phyloP scores from a whole-genome alignment of 768 basidiomycete species.

The Dacryopinax primogenitus region DNA sequence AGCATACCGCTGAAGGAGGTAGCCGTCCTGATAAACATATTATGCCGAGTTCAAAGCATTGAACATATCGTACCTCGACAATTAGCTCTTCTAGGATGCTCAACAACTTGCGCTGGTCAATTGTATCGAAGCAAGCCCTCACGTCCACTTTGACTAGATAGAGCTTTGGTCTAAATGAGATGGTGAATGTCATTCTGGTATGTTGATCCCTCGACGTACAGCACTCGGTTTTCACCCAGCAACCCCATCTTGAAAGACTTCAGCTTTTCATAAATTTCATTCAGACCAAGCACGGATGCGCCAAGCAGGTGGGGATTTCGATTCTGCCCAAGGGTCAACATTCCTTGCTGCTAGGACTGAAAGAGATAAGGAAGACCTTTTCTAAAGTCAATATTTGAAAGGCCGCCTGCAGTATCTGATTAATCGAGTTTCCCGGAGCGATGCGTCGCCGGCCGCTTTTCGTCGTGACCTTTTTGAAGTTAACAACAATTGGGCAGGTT shows the following conservation, averaged over 20 bases:
- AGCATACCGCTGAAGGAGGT: conserved; percentile 57
- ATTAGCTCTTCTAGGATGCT: conserved; percentile 61
- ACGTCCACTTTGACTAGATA: conserved; percentile 98
- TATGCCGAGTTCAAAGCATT: not conserved
- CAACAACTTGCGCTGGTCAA: conserved; percentile 75
- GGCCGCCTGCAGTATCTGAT: conserved; percentile 68
- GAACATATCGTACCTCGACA: conserved; percentile 41
- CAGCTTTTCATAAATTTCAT: conserved; percentile 66
- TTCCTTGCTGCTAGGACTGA: not conserved
- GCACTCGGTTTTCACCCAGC: conserved; percentile 31
- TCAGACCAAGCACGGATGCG: conserved; percentile 66
- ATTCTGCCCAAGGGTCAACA: conserved; percentile 34
- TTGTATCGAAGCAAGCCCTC: conserved; percentile 91
- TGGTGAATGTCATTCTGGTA: not conserved
- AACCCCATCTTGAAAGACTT: conserved; percentile 52
- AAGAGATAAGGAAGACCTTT: conserved; percentile 39
- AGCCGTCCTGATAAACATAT: conserved; percentile 41
- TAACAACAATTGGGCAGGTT: too few species aligned
- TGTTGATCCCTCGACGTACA: conserved; percentile 34
- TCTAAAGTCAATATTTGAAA: conserved; percentile 84
- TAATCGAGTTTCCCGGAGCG: conserved; percentile 51
- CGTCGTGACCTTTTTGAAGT: conserved; percentile 2
- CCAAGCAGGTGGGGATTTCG: conserved; percentile 53
- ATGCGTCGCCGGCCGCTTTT: conserved; percentile 10
- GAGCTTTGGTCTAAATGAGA: conserved; percentile 55